Evolutionary conservation across 2,329 filamentous ascomycete genomes (phyloP).

Genomic region (Beauveria caledonica): DNA sequence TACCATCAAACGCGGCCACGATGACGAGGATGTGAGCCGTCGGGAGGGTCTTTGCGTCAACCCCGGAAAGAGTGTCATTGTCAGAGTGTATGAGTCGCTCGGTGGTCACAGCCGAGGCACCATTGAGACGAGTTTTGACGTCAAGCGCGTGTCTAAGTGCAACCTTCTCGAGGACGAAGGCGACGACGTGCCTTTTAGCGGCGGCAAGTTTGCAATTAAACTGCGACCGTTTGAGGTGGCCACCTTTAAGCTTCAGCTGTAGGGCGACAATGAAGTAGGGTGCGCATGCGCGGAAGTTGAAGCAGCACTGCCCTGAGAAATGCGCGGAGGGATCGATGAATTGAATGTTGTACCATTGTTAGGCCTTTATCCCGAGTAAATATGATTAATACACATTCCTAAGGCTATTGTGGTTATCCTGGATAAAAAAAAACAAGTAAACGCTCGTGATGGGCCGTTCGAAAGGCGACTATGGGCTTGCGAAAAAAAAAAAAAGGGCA

Average conservation of each 20-base stretch:
- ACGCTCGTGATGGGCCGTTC: neutral
- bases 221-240: conserved; percentile 79
- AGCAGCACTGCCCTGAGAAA: neutral
- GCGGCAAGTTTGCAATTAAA: conserved; percentile 49
- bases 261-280: conserved; percentile 22
- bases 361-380: conserved; percentile 7
- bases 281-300: conserved; percentile 18
- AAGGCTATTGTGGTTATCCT: neutral
- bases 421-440: neutral
- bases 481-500: neutral
- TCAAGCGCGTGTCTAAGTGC: conserved; percentile 72
- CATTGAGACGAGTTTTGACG: conserved; percentile 58
- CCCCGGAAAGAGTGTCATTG: conserved; percentile 68
- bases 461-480: neutral
- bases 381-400: neutral
- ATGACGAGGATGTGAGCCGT: conserved; percentile 64
- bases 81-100: conserved; percentile 81
- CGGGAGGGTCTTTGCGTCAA: conserved; percentile 54
- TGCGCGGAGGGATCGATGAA: neutral
- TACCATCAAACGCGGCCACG: conserved; percentile 86
- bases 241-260: conserved; percentile 59
- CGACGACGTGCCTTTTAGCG: conserved; percentile 49
- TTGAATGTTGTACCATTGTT: neutral
- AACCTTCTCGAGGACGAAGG: conserved; percentile 86
- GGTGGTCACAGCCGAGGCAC: conserved; percentile 71